A percentile compares a stretch with the other conserved stretches of the same genome.
phyloP scores from a whole-genome alignment of 1,139 yeast genomes.

The Yueomyces sp. region DNA sequence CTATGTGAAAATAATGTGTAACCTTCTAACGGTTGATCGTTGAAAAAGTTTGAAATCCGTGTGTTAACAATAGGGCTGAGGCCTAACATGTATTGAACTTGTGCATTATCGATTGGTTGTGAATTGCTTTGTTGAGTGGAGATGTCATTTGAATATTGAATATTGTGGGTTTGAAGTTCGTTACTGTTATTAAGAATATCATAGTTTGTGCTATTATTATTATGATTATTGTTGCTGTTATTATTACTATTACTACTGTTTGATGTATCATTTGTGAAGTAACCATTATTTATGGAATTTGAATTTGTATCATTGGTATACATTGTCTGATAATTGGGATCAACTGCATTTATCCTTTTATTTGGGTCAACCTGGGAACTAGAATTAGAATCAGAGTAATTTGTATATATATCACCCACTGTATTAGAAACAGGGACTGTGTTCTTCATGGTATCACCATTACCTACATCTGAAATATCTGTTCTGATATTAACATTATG shows the following conservation, averaged over 20 bases:
- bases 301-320: conserved; percentile 4
- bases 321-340: neutral
- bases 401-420: neutral
- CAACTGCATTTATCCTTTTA: neutral
- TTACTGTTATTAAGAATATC: conserved; percentile 3
- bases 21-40: conserved; percentile 71
- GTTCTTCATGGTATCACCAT: neutral
- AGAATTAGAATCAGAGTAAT: neutral
- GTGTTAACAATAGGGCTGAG: conserved; percentile 22
- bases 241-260: conserved; percentile 1
- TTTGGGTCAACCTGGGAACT: neutral
- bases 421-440: conserved; percentile 3
- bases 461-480: conserved; percentile 1
- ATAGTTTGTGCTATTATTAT: conserved; percentile 3
- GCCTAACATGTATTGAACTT: conserved; percentile 6
- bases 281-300: conserved; percentile 2
- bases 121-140: conserved; percentile 8
- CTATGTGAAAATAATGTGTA: conserved; percentile 81
- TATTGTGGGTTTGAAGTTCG: conserved; percentile 10
- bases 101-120: conserved; percentile 4
- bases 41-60: conserved; percentile 64
- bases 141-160: conserved; percentile 9
- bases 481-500: conserved; percentile 20
- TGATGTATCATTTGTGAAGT: conserved; percentile 5
- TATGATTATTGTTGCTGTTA: neutral